Base-by-base conservation (phyloP, 176 grass and related monocot species). In the Raddia distichophylla region DNA sequence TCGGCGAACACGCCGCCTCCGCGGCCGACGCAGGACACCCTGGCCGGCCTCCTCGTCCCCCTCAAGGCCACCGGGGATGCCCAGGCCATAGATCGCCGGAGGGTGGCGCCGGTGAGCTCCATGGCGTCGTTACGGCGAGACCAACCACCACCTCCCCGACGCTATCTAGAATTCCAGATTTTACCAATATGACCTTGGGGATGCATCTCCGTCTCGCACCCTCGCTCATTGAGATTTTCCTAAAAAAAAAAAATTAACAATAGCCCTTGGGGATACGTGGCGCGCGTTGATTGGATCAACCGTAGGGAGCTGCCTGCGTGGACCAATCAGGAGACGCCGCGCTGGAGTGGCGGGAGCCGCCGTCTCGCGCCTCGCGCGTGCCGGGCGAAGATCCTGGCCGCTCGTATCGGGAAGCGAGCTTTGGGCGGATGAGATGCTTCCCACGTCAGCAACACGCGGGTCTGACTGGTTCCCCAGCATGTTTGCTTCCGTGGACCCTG, bases 21-120 rank as follows among this genome's bases (percentile, higher is more conserved):
- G 44, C 17, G 17, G 57, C 57, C 56, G 22, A 62, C 71, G 77
- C 82, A 89, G 76, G 82, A 44, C 22, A 89, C 82, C 71, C 77
- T 85, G 9, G 35, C 0, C 71, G 64, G 77, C 8, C 10, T 33
- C 34, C 45, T n/a, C 63, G 55, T 60, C 17, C 51, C 40, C 56
- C 73, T 71, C 47, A 37, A 9, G 0, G 13, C 37, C 37, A 13
- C 64, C n/a, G 55, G 34, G 17, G 46, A 69, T 6, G 55, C 11
- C 55, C 17, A 37, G 5, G 64, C 55, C 22, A 70, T 22, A 7
- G 47, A 70, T 14, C 64, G 16, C 82, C 64, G 56, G 77, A 85
- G 56, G 12, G 18, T 33, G 6, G 22, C 77, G 71, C 87, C 64
- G 77, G 87, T 32, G 77, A 89, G 64, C 47, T 89, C 87, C 82